Evolutionary conservation across 225 moss, liverwort and hornwort genomes (phyloP).

Genomic region (Pseudisothecium myosuroides): DNA sequence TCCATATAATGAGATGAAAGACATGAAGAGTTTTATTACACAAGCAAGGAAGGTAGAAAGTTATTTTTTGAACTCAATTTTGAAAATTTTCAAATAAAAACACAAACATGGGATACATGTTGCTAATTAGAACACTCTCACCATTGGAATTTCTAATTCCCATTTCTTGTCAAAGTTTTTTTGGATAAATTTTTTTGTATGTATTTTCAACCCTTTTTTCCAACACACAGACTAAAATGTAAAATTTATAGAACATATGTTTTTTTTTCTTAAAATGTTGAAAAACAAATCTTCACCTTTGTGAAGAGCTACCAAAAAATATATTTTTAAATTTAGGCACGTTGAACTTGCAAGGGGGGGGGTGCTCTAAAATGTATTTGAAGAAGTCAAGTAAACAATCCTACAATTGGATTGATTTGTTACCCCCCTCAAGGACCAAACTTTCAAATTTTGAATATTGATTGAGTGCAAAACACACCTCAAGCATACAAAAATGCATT

Average conservation of each 20-base stretch:
- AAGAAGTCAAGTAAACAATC: not conserved
- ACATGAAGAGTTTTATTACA: rapidly evolving
- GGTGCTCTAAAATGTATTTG: not conserved
- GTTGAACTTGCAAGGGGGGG: not conserved
- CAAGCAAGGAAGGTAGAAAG: not conserved
- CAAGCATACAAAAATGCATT: not conserved
- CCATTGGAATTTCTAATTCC: not conserved
- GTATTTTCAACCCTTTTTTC: not conserved
- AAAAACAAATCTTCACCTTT: not conserved
- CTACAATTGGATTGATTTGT: not conserved
- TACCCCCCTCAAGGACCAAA: too few relatives aligned
- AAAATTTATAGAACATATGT: rapidly evolving
- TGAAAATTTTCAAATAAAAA: not conserved
- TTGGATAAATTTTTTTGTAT: too few relatives aligned
- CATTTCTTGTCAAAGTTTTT: not conserved
- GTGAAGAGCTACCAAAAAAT: not conserved
- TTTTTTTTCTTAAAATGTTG: not conserved
- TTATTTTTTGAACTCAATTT: not conserved
- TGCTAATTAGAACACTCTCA: not conserved
- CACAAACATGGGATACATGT: not conserved
- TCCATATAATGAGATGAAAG: not conserved
- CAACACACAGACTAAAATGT: not conserved
- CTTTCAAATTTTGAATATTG: not conserved
- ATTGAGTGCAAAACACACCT: not conserved
- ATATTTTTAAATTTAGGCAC: not conserved